Evolutionary conservation across 2,329 filamentous ascomycete species (phyloP).

Genomic region (Penicillium sp.): DNA sequence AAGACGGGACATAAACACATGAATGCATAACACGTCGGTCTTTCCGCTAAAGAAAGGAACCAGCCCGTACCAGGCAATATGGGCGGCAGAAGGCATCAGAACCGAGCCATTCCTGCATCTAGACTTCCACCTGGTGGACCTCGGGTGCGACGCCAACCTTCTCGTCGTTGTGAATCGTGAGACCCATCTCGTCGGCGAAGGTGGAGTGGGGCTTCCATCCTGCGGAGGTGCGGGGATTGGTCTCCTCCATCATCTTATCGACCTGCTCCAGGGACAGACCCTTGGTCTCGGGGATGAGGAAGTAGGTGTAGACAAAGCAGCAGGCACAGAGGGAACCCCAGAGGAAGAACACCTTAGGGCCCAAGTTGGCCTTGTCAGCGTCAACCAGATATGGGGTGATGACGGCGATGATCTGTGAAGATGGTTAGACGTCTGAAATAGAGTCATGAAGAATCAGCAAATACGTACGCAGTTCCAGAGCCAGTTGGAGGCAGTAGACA

Average conservation of each 20-base stretch:
- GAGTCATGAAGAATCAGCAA: not conserved
- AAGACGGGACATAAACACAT: not conserved
- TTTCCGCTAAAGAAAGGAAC: not conserved
- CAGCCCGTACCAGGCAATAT: not conserved
- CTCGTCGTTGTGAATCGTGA: constrained; percentile 35
- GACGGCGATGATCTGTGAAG: constrained; percentile 55
- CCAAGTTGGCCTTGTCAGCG: constrained; percentile 56
- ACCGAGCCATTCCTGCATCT: not conserved
- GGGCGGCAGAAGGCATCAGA: not conserved
- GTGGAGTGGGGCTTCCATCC: constrained; percentile 74
- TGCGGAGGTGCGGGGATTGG: constrained; percentile 70
- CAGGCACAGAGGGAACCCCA: constrained; percentile 76
- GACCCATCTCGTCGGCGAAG: constrained; percentile 61
- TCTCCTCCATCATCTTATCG: constrained; percentile 87
- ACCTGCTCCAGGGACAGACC: constrained; percentile 76
- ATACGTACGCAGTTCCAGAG: constrained; percentile 69
- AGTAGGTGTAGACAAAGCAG: constrained; percentile 70
- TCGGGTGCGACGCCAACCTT: constrained; percentile 14
- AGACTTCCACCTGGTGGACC: constrained; percentile 20
- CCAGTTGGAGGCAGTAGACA: constrained; percentile 90
- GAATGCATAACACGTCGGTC: not conserved
- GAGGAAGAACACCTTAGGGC: constrained; percentile 74
- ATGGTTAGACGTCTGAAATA: not conserved
- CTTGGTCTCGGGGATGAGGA: constrained; percentile 74
- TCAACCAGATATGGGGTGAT: constrained; percentile 68